phyloP scores from a whole-genome alignment of 768 basidiomycete species.

The Russula virescens region DNA sequence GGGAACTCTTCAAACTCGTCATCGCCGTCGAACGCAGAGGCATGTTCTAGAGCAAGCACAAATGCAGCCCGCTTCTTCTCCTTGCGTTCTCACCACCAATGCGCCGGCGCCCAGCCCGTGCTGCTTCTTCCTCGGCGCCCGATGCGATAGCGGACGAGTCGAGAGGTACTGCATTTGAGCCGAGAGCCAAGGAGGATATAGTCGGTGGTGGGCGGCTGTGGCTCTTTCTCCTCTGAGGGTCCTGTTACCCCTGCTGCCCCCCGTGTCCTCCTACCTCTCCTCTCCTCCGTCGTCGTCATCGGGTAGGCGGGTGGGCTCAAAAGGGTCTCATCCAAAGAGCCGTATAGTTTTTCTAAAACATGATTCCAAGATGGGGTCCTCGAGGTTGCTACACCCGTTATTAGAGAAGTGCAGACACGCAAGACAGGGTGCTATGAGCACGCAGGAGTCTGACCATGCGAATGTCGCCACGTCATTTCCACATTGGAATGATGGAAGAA shows the following conservation, averaged over 20 bases:
- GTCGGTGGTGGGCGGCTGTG: conserved; percentile 19
- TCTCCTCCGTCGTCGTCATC: conserved; percentile 48
- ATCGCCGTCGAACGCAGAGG: conserved; percentile 22
- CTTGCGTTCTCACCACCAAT: conserved; percentile 41
- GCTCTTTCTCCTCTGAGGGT: neutral
- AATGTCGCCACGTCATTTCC: conserved; percentile 37
- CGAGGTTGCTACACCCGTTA: conserved; percentile 36
- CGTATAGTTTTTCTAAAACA: conserved; percentile 39
- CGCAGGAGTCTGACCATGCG: conserved; percentile 58
- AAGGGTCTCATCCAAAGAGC: conserved; percentile 61
- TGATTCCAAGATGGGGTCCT: conserved; percentile 43
- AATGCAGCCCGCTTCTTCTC: conserved; percentile 40
- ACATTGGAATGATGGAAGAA: no score
- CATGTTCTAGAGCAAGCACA: conserved; percentile 34
- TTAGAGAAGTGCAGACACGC: conserved; percentile 46
- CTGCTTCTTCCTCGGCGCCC: conserved; percentile 29
- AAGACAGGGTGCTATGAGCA: conserved; percentile 54
- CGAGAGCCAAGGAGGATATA: conserved; percentile 45
- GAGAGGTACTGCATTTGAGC: conserved; percentile 65
- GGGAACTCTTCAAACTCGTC: conserved; percentile 63
- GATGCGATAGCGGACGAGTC: conserved; percentile 51
- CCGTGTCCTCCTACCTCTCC: neutral
- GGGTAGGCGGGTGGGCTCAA: conserved; percentile 56
- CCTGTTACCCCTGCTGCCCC: neutral
- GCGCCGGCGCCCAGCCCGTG: conserved; percentile 46